phyloP scores from a whole-genome alignment of 2,329 filamentous ascomycete species.

The Colletotrichum melonis region DNA sequence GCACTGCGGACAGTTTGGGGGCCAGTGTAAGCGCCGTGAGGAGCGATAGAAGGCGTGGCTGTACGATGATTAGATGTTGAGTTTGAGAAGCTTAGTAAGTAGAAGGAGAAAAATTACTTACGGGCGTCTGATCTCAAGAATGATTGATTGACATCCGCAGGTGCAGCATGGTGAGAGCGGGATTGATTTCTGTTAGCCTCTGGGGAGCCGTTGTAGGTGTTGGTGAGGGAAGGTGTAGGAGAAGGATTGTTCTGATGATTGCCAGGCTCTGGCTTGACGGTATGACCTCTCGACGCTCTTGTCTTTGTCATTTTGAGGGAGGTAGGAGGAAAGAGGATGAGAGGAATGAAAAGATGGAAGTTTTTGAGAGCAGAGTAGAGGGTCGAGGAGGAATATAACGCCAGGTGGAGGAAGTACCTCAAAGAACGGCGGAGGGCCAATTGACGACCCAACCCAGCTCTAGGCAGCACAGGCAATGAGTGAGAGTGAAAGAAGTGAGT shows the following conservation, averaged over 20 bases:
- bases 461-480: background rate
- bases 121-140: slow-evolving; percentile 51
- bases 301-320: slow-evolving; percentile 26
- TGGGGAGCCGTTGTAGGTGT: slow-evolving; percentile 17
- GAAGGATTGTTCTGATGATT: background rate
- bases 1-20: slow-evolving; percentile 14
- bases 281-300: slow-evolving; percentile 6
- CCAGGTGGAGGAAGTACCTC: background rate
- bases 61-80: background rate
- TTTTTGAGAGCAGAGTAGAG: background rate
- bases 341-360: background rate
- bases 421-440: background rate
- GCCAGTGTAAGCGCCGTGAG: background rate
- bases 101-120: slow-evolving; percentile 40
- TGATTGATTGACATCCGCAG: slow-evolving; percentile 12
- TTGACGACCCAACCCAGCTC: background rate
- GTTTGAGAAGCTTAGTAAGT: background rate
- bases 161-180: background rate
- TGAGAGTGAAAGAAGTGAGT: background rate
- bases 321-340: background rate
- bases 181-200: slow-evolving; percentile 4
- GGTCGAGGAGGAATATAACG: no score
- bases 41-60: slow-evolving; percentile 47
- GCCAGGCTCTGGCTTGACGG: slow-evolving; percentile 31
- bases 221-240: slow-evolving; percentile 12